Evolutionary conservation across 805 yeast species (phyloP).

Genomic region (Candida sakaeoensis): DNA sequence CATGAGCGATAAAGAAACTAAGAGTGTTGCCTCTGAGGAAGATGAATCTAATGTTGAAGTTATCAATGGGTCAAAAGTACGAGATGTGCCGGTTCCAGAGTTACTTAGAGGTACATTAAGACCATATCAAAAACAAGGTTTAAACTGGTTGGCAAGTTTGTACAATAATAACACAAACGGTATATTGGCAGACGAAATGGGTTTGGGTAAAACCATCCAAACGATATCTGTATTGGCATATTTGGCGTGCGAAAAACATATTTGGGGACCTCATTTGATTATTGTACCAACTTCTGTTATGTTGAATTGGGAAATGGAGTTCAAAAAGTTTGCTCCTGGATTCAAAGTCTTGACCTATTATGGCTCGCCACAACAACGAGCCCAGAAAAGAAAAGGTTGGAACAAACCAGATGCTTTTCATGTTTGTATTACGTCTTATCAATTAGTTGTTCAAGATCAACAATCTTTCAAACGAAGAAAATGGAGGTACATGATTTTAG

Average conservation of each 20-base stretch:
- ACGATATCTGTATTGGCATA: constrained; percentile 84
- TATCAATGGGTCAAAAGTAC: constrained; percentile 39
- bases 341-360: constrained; percentile 92
- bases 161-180: constrained; percentile 94
- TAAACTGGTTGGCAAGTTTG: constrained; percentile 94
- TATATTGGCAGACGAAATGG: constrained; percentile 98
- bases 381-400: constrained; percentile 96
- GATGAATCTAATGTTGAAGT: constrained; percentile 24
- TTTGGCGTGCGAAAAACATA: constrained; percentile 86
- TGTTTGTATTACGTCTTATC: constrained; percentile 95
- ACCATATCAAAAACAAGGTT: constrained; percentile 91
- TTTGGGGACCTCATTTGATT: constrained; percentile 98
- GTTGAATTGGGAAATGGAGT: constrained; percentile 99
- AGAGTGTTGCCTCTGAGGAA: constrained; percentile 12
- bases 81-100: constrained; percentile 75
- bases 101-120: constrained; percentile 78
- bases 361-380: constrained; percentile 95
- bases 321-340: constrained; percentile 97
- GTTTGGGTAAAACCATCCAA: constrained; percentile 94
- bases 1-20: constrained; percentile 14
- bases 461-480: constrained; percentile 85
- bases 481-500: constrained; percentile 96
- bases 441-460: constrained; percentile 95
- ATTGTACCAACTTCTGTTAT: constrained; percentile 97
- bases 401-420: constrained; percentile 94